Evolutionary conservation across 2,329 filamentous ascomycete species (phyloP), one percentile per base, ranked within the genome.

Genomic region (Claviceps citrina): DNA sequence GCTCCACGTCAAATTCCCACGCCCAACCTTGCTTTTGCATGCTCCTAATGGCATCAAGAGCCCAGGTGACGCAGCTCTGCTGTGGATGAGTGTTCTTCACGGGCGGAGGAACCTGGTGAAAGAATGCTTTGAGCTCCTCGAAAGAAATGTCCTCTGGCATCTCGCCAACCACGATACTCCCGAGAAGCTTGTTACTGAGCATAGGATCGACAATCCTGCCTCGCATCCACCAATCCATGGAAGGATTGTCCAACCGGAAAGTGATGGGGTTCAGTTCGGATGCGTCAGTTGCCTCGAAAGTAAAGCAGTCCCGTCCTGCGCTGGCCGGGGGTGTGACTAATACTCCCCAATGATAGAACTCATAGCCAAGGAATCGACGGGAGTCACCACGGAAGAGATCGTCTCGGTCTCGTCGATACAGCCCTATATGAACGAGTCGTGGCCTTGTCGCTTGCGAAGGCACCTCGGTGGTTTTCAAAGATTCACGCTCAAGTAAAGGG

Each of bases 61-160:
- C 43, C 55, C 56, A 59, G 10, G 54, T 54, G 36, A 59, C 55
- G n/a, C 55, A 58, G 42, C 54, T 58, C 43, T 59, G 53, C 31
- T 59, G 56, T 0, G 55, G 56, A 36, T 58, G 34, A 13, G 41
- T 54, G 18, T 58, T 53, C 43, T 55, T 59, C 1, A 49, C 42
- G 1, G 56, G 56, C 3, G 56, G 36, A 13, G 48, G 51, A 25
- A 59, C 38, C 8, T 9, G 22, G 1, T 28, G 36, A 16, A 59
- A 53, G 7, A 58, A 38, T 0, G 27, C 40, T 2, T n/a, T 13
- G 6, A 59, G 36, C 16, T 55, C 46, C 12, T 40, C 36, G 3
- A 15, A 40, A 1, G 51, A 47, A 1, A 49, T 18, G 1, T 25
- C 37, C 5, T 44, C 40, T 4, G 53, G 47, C 2, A 54, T 31